These are phyloP conservation scores for Alternaria sp. DNA, from an alignment of 2,329 filamentous ascomycete species.

Conservation along the genomic window DNA sequence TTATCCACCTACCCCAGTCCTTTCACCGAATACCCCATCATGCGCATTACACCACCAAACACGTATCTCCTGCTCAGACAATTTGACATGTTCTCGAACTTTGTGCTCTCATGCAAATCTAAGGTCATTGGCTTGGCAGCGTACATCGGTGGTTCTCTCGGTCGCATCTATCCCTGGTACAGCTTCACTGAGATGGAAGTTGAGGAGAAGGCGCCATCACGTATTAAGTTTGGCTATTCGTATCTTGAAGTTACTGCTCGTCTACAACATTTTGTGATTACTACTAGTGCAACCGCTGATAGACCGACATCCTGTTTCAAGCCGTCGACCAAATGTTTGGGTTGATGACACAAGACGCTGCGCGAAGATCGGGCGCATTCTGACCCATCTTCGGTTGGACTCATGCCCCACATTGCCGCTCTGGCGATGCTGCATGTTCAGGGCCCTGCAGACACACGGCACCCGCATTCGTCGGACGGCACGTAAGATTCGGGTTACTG, in stretches of 20 bases:
- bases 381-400: slow-evolving; percentile 8
- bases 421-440: slow-evolving; percentile 2
- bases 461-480: neutral
- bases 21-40: neutral
- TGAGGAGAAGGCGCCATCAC: neutral
- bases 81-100: neutral
- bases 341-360: slow-evolving; percentile 14
- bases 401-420: slow-evolving; percentile 5
- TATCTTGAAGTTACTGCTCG: neutral
- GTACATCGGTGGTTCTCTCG: slow-evolving; percentile 3
- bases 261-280: neutral
- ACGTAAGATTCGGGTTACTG: neutral
- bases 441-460: slow-evolving; percentile 3
- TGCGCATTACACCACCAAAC: neutral
- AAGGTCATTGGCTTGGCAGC: neutral
- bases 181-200: neutral
- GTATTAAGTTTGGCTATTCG: neutral
- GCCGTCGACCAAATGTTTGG: neutral
- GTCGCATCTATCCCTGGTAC: neutral
- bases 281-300: neutral
- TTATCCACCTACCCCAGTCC: neutral
- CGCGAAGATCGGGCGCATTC: slow-evolving; percentile 20
- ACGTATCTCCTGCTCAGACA: neutral
- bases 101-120: neutral
- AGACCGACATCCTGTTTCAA: neutral